These are phyloP conservation scores for Raphanus sativus DNA, from an alignment of 345 rosid species.

Conservation along the genomic window DNA sequence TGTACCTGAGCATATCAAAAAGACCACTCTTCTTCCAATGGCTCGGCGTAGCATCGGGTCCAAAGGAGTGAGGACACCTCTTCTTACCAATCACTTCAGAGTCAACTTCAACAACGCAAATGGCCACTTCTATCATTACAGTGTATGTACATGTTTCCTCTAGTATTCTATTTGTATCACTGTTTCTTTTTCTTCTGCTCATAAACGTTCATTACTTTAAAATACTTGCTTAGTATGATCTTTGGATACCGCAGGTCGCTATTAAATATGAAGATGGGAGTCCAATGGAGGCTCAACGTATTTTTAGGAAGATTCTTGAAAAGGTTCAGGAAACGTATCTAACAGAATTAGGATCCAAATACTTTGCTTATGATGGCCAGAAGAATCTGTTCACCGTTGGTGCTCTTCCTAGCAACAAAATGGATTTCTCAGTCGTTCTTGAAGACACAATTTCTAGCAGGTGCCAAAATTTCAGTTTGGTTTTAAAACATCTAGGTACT, in stretches of 20 bases:
- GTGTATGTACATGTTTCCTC: constrained; percentile 46
- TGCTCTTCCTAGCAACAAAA: constrained; percentile 71
- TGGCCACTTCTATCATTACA: constrained; percentile 67
- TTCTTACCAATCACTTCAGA: constrained; percentile 77
- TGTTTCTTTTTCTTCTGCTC: background rate
- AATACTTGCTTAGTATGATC: background rate
- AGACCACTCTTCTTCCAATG: constrained; percentile 53
- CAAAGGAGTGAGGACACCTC: constrained; percentile 55
- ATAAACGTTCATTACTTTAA: background rate
- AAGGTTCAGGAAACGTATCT: constrained; percentile 68
- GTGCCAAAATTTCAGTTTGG: constrained; percentile 31
- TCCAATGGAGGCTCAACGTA: constrained; percentile 72
- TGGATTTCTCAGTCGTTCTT: constrained; percentile 73
- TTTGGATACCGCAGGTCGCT: constrained; percentile 50
- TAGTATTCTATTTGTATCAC: background rate
- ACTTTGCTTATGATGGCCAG: constrained; percentile 94
- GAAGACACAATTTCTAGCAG: constrained; percentile 64
- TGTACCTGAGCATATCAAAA: constrained; percentile 53
- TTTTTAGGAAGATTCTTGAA: constrained; percentile 68
- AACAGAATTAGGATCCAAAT: constrained; percentile 54
- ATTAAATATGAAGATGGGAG: constrained; percentile 76
- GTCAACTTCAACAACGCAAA: constrained; percentile 55
- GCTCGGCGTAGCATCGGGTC: constrained; percentile 63
- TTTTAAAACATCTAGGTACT: background rate
- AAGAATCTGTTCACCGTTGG: constrained; percentile 79